Evolutionary conservation across 2,329 filamentous ascomycete genomes (phyloP), one percentile per base, ranked within the genome.

Genomic region (Ascochyta pisi): DNA sequence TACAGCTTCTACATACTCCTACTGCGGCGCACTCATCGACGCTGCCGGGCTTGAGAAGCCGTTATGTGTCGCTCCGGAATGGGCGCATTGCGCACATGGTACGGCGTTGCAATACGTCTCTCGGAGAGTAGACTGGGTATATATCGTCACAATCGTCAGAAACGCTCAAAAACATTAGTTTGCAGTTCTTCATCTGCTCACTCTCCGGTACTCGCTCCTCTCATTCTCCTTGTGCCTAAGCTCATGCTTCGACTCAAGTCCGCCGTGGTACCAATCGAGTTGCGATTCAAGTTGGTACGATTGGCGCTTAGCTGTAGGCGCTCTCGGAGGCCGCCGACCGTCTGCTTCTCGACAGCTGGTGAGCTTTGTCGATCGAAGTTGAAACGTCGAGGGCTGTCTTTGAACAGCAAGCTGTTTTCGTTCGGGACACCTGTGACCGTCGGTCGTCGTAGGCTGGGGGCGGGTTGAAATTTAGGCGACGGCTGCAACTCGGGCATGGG

Each of bases 401-500:
- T 62, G 34, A 65, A 71, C 0, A 71, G 55, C 6, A 70, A 57
- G 27, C 65, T 66, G 47, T 70, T 70, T 42, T 73, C 68, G 33
- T 66, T 70, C 8, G 48, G 53, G 10, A 56, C 53, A 16, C 53
- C 53, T 6, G 67, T 59, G 4, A 69, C 58, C 10, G 69, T 73
- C 1, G 72, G 73, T 7, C 71, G 69, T n/a, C 72, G 71, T 3
- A 68, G 58, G n/a, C 61, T 61, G 4, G 66, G 40, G 10, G 67
- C 67, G 4, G 63, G 62, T 41, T 71, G 70, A 15, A 74, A 45
- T 4, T 68, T 61, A 13, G 70, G 71, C 7, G 68, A 71, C 29
- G 70, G 69, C 37, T 71, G 70, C 10, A 72, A 60, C 37, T 74
- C 70, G 6, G 74, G 74, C 59, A 77, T 64, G 3, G 75, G 75